Evolutionary conservation across 2,329 filamentous ascomycete genomes (phyloP).

Genomic region (Fusarium beomiforme): DNA sequence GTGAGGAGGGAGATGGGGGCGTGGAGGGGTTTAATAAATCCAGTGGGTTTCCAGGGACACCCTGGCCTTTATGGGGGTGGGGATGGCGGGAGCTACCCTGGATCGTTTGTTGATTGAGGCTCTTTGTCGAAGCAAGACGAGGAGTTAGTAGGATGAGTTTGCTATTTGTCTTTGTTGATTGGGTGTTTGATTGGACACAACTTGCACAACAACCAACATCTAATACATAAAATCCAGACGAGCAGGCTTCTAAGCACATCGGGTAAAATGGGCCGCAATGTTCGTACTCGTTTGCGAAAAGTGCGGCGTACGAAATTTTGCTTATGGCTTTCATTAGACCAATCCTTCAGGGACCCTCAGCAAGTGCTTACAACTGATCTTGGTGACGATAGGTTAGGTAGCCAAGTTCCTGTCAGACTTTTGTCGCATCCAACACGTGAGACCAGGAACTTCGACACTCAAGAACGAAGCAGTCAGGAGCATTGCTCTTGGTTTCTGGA

Average conservation of each 20-base stretch:
- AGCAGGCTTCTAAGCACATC: too few relatives aligned
- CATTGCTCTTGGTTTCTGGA: too few relatives aligned
- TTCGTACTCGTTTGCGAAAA: not conserved
- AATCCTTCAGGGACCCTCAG: not conserved
- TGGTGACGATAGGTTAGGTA: not conserved
- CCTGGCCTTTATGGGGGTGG: constrained; percentile 1
- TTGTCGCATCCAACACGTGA: not conserved
- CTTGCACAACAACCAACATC: not conserved
- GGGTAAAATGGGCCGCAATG: too few relatives aligned
- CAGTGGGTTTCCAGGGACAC: constrained; percentile 11
- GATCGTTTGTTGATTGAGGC: not conserved
- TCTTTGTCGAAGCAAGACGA: not conserved
- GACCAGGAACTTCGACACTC: not conserved
- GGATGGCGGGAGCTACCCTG: not conserved
- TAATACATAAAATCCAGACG: too few relatives aligned
- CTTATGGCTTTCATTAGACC: not conserved
- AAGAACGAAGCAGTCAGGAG: too few relatives aligned
- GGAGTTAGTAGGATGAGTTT: not conserved
- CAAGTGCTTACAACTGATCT: not conserved
- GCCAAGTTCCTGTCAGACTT: not conserved
- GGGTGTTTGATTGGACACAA: too few relatives aligned
- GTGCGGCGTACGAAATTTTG: not conserved
- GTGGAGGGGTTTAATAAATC: constrained; percentile 14
- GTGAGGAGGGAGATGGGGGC: not conserved
- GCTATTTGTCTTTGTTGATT: not conserved